A percentile compares a stretch with the other conserved stretches of the same genome.
Conservation (phyloP, 2,329 filamentous ascomycete species). For the Venturia aucupariae region DNA sequence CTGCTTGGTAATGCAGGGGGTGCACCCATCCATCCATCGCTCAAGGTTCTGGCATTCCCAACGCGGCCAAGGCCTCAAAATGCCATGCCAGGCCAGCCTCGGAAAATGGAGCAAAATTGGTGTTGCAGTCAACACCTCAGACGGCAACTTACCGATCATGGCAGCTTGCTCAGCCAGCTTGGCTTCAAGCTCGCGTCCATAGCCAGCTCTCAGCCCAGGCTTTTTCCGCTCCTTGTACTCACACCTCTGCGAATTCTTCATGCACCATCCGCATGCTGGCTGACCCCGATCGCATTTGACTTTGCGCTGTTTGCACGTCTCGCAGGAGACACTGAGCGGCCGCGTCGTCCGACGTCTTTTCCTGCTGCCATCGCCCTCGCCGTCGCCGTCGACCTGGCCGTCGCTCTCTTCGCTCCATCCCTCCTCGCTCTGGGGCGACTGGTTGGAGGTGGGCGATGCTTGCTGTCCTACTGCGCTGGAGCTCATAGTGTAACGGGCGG, state of each 20-base stretch:
- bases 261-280: conserved; percentile 66
- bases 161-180: conserved; percentile 28
- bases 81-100: no score
- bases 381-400: conserved; percentile 25
- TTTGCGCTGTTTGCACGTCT: conserved; percentile 69
- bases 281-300: conserved; percentile 64
- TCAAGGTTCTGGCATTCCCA: no score
- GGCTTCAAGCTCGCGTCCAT: conserved; percentile 53
- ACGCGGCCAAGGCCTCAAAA: no score
- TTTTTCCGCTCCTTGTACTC: conserved; percentile 65
- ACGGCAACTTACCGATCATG: conserved; percentile 9
- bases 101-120: no score
- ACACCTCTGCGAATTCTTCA: conserved; percentile 56
- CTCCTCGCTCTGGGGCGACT: not conserved
- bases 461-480: not conserved
- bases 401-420: conserved; percentile 24
- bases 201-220: conserved; percentile 52
- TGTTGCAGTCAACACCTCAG: no score
- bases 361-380: conserved; percentile 24
- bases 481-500: conserved; percentile 1
- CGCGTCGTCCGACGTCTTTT: conserved; percentile 22
- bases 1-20: not conserved
- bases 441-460: not conserved
- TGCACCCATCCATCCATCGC: not conserved
- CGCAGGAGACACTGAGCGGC: conserved; percentile 49